A percentile compares a stretch with the other conserved stretches of the same genome.
phyloP scores from a whole-genome alignment of 225 moss, liverwort and hornwort genomes.

The Pleurozium schreberi region DNA sequence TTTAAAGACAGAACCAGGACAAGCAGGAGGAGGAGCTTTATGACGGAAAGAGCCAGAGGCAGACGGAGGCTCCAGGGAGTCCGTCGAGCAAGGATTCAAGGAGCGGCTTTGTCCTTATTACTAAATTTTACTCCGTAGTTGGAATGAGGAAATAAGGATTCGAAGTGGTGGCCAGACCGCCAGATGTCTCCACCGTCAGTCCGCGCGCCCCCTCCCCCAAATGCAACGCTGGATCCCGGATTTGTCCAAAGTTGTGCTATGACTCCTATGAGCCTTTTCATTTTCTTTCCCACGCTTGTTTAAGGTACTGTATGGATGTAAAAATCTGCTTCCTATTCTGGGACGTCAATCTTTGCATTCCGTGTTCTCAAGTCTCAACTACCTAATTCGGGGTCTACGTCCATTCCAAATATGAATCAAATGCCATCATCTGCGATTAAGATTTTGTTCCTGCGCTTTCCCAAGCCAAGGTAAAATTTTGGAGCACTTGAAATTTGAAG shows the following conservation, averaged over 20 bases:
- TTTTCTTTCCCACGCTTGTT: neutral
- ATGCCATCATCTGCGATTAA: no score
- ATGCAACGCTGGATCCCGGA: no score
- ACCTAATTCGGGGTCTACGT: neutral
- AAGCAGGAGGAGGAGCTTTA: neutral
- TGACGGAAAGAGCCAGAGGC: neutral
- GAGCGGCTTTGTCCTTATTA: neutral
- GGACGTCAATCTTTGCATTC: neutral
- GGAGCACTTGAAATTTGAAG: neutral
- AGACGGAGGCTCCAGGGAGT: neutral
- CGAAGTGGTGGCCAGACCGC: neutral
- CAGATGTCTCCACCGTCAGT: neutral
- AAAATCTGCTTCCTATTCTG: neutral
- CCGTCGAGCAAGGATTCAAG: neutral
- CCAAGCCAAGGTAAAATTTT: no score
- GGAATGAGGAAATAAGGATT: neutral
- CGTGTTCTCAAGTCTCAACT: no score
- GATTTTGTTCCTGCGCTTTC: neutral
- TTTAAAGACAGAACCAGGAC: conserved; percentile 1
- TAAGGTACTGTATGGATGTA: neutral
- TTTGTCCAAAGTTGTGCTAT: no score
- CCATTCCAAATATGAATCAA: neutral
- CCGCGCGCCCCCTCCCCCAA: no score
- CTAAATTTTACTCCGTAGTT: neutral
- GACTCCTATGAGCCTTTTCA: no score